These are phyloP conservation scores for Chrysanthemum seticuspe DNA, from an alignment of 129 eudicot genomes.

Conservation along the genomic window DNA sequence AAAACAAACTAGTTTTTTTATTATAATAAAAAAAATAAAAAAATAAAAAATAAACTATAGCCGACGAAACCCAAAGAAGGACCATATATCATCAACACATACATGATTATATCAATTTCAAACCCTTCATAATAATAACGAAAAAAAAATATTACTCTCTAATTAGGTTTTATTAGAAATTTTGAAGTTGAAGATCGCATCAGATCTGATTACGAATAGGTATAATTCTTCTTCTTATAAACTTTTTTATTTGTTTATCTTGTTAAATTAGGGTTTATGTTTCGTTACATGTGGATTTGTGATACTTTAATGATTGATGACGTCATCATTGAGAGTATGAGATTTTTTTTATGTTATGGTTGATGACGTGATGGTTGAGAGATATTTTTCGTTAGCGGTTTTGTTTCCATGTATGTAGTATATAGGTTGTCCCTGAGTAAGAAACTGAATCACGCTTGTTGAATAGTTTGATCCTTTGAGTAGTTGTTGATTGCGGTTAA, in stretches of 20 bases:
- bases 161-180: background rate
- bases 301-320: background rate
- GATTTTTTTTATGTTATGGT: no score
- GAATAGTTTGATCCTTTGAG: background rate
- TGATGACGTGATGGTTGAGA: no score
- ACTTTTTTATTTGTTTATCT: background rate
- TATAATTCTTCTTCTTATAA: background rate
- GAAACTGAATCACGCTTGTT: background rate
- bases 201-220: conserved; percentile 40
- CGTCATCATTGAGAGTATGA: background rate
- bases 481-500: conserved; percentile 15
- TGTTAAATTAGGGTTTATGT: conserved; percentile 10
- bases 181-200: background rate
- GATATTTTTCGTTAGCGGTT: no score
- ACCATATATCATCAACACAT: conserved; percentile 18
- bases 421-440: background rate
- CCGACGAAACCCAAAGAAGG: conserved; percentile 31
- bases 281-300: background rate
- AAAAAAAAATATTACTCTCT: no score
- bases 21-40: no score
- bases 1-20: no score
- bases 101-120: conserved; percentile 7
- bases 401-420: no score
- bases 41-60: conserved; percentile 16
- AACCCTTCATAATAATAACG: conserved; percentile 5